phyloP scores from a whole-genome alignment of 495 filamentous ascomycete species.

The Annulohypoxylon moriforme region DNA sequence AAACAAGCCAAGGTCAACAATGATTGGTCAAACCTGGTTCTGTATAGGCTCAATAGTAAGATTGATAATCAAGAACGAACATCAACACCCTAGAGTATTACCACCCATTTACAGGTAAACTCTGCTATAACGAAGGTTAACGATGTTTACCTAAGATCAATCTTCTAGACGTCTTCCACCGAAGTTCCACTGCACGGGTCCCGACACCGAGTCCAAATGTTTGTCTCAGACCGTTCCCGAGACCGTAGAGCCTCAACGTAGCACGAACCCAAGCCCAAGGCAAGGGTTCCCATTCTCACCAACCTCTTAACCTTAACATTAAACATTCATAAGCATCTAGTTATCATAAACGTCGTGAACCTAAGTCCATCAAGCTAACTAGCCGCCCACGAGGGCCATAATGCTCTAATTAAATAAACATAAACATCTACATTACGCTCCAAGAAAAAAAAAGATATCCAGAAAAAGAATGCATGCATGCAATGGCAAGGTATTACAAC shows the following conservation, averaged over 20 bases:
- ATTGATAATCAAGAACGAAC: neutral
- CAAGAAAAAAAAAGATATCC: neutral
- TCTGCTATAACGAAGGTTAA: too few relatives aligned
- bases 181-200: neutral
- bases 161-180: neutral
- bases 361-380: neutral
- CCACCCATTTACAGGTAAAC: neutral
- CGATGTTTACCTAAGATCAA: neutral
- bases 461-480: conserved; percentile 1
- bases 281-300: neutral
- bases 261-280: neutral
- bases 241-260: conserved; percentile 35
- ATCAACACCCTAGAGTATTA: too few relatives aligned
- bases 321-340: neutral
- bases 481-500: neutral
- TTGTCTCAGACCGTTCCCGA: conserved; percentile 33
- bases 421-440: conserved; percentile 7
- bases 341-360: neutral
- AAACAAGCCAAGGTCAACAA: neutral
- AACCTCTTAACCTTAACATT: too few relatives aligned
- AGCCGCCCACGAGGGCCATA: neutral
- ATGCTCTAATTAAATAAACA: neutral
- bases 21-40: too few relatives aligned
- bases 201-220: neutral
- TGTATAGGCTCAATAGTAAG: too few relatives aligned